phyloP scores from a whole-genome alignment of 768 basidiomycete species.

The button mushroom (Agaricus bisporus) region DNA sequence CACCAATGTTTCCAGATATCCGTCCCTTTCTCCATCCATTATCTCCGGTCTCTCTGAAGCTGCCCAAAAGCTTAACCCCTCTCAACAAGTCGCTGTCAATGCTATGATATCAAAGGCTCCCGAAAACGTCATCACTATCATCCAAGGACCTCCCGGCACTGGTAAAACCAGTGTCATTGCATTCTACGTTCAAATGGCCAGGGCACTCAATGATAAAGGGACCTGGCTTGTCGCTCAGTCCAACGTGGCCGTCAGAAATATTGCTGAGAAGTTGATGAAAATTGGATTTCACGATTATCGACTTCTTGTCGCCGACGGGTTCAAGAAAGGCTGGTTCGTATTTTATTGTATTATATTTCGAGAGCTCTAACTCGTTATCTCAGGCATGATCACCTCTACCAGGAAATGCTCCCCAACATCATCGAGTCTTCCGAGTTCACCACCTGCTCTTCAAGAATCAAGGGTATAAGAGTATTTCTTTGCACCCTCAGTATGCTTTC shows the following conservation, averaged over 20 bases:
- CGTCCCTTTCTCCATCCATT: not conserved
- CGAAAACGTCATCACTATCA: slow-evolving; percentile 31
- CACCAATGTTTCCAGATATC: not conserved
- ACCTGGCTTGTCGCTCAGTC: slow-evolving; percentile 84
- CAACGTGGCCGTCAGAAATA: slow-evolving; percentile 87
- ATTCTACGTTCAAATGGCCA: slow-evolving; percentile 46
- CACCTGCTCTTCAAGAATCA: slow-evolving; percentile 12
- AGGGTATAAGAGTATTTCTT: slow-evolving; percentile 52
- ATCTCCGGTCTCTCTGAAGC: slow-evolving; percentile 6
- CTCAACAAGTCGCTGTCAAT: slow-evolving; percentile 43
- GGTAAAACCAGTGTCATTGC: slow-evolving; percentile 75
- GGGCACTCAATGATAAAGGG: slow-evolving; percentile 32
- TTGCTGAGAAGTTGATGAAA: slow-evolving; percentile 70
- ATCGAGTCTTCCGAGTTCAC: slow-evolving; percentile 43
- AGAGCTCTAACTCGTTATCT: not conserved
- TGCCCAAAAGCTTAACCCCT: slow-evolving; percentile 29
- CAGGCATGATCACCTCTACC: slow-evolving; percentile 82
- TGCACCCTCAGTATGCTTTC: slow-evolving; percentile 80
- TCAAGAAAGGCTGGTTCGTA: slow-evolving; percentile 57
- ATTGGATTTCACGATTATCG: slow-evolving; percentile 51
- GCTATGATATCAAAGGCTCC: slow-evolving; percentile 36
- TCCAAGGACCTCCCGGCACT: slow-evolving; percentile 61
- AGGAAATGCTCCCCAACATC: slow-evolving; percentile 36
- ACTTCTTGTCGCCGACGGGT: slow-evolving; percentile 65
- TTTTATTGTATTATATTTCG: not conserved